Evolutionary conservation across 345 rosid genomes (phyloP), one percentile per base, ranked within the genome.

Genomic region (Geranium brycei): DNA sequence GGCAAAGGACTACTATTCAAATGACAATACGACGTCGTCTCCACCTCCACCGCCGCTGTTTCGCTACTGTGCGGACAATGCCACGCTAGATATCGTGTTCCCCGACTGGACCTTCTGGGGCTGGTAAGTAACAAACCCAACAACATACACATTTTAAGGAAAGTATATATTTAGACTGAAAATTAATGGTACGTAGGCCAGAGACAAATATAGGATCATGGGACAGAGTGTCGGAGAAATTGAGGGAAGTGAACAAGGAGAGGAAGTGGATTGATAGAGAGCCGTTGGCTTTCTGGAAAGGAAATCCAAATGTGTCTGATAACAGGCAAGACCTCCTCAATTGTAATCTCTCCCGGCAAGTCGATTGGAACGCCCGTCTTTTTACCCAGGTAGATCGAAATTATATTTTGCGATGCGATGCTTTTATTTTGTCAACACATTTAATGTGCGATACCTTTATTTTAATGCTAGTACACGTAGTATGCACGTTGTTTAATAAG

Each of bases 41-140:
- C 28, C 28, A 23, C 28, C 28, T 0, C 28, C 64, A 1, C 87
- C 87, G 0, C 76, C 73, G 3, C 60, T 83, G 66, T 86, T 86
- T 72, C 75, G 83, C 10, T 86, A 81, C 32, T 75, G 82, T 5
- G 76, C 78, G 0, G 73, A 79, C 41, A 68, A 70, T 58, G 62
- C 69, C 66, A 76, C 75, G 28, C 58, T 69, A 62, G 82, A 80
- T 68, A 71, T 75, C 13, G 78, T 80, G 28, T 75, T 81, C 67
- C 81, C 85, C 0, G 84, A 80, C 62, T 78, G 84, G 83, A 78
- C 84, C 5, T 82, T 76, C 14, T 79, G 83, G 85, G 85, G 87
- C 55, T 78, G 85, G 87, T 81, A 81, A 3, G 51, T 47, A 4
- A 12, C 30, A 16, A 1, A 3, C 14, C 19, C 38, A 17, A 31